These are phyloP conservation scores for Sporisorium exsertum DNA, from an alignment of 1,284 basidiomycete genomes.

Conservation along the genomic window DNA sequence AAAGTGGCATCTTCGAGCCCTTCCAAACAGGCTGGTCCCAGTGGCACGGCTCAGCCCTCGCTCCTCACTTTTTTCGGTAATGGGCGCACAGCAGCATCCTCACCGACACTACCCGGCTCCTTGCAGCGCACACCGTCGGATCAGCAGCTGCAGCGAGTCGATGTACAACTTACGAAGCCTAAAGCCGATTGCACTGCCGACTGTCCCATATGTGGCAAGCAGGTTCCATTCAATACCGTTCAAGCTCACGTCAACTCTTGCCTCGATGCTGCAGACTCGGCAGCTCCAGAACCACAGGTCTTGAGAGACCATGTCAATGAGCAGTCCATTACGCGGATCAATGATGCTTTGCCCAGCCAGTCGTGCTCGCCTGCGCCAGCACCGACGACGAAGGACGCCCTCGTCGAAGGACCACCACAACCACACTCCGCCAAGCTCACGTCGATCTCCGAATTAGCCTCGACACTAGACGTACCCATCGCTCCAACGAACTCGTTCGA, in stretches of 20 bases:
- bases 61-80: conserved; percentile 46
- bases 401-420: background rate
- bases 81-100: conserved; percentile 11
- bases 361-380: conserved; percentile 30
- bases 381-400: background rate
- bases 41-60: conserved; percentile 36
- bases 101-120: conserved; percentile 4
- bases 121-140: conserved; percentile 6
- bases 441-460: conserved; percentile 39
- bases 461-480: conserved; percentile 15
- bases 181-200: conserved; percentile 27
- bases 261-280: conserved; percentile 36
- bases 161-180: background rate
- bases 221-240: conserved; percentile 41
- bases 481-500: conserved; percentile 11
- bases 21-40: conserved; percentile 25
- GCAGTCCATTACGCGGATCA: background rate
- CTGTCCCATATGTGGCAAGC: conserved; percentile 43
- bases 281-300: conserved; percentile 9
- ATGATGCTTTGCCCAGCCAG: background rate
- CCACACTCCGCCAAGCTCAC: conserved; percentile 28
- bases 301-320: conserved; percentile 30
- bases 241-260: conserved; percentile 53
- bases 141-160: background rate
- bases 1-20: conserved; percentile 40